phyloP scores from a whole-genome alignment of 2,329 filamentous ascomycete genomes.

The Atkinsonella texensis region DNA sequence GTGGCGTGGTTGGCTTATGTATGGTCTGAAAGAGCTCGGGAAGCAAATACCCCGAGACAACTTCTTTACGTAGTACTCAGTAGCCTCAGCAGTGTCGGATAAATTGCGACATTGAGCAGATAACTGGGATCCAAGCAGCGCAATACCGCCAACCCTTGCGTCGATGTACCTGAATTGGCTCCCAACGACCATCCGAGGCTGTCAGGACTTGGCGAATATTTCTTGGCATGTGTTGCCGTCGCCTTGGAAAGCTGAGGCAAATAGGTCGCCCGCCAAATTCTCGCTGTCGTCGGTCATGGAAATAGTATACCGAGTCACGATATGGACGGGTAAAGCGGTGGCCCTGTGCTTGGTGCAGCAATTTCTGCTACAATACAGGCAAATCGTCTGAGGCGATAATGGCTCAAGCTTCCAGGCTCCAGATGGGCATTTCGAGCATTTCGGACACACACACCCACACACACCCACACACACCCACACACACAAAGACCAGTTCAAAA shows the following conservation, averaged over 20 bases:
- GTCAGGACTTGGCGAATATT: background rate
- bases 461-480: no score
- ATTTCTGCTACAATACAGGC: background rate
- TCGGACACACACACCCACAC: no score
- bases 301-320: background rate
- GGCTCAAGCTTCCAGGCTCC: no score
- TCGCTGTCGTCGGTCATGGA: background rate
- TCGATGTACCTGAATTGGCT: background rate
- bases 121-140: background rate
- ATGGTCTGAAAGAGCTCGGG: no score
- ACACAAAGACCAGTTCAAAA: no score
- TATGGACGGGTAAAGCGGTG: background rate
- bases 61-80: background rate
- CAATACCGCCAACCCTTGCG: background rate
- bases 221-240: background rate
- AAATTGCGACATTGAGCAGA: background rate
- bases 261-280: background rate
- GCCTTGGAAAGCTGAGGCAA: background rate
- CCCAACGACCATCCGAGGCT: background rate
- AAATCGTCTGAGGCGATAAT: no score
- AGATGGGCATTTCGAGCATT: no score
- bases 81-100: background rate
- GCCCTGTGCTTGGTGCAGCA: background rate
- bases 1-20: no score
- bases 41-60: background rate